Conservation (phyloP, 306 rosid genomes). For the Vicia faba region DNA sequence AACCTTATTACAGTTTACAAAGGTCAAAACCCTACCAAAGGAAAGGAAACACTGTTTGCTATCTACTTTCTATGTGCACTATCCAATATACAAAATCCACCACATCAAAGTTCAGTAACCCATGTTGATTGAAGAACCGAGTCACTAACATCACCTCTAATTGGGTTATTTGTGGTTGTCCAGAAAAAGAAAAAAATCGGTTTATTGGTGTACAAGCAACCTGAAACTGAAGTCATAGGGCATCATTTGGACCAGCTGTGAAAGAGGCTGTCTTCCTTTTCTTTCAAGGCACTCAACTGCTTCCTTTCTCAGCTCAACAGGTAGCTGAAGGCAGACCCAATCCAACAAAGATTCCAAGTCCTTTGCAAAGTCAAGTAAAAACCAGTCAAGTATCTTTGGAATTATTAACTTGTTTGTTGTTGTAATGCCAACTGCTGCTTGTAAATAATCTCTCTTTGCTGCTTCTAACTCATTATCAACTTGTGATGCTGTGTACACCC, state of each 20-base stretch:
- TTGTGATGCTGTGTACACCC: conserved; percentile 68
- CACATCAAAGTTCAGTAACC: conserved; percentile 31
- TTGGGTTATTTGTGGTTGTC: conserved; percentile 29
- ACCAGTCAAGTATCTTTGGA: conserved; percentile 89
- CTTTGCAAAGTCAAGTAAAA: conserved; percentile 85
- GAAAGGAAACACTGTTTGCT: conserved; percentile 2
- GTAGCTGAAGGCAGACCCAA: conserved; percentile 85
- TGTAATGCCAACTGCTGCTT: conserved; percentile 74
- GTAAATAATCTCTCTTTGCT: conserved; percentile 77
- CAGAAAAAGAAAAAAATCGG: not conserved
- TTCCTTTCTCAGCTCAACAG: conserved; percentile 62
- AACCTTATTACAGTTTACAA: conserved; percentile 29
- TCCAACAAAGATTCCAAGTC: conserved; percentile 78
- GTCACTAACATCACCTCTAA: conserved; percentile 27
- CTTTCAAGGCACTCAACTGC: conserved; percentile 71
- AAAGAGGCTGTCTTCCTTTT: conserved; percentile 56
- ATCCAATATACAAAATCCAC: conserved; percentile 40
- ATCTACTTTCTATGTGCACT: conserved; percentile 35
- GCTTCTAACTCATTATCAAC: conserved; percentile 78
- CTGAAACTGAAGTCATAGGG: conserved; percentile 85
- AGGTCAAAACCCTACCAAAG: conserved; percentile 20
- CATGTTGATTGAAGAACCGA: not conserved
- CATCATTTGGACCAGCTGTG: conserved; percentile 65
- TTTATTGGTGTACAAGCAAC: conserved; percentile 55
- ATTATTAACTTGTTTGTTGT: conserved; percentile 59